Base-by-base conservation (phyloP, 495 filamentous ascomycete species). In the Xylaria bambusicola region DNA sequence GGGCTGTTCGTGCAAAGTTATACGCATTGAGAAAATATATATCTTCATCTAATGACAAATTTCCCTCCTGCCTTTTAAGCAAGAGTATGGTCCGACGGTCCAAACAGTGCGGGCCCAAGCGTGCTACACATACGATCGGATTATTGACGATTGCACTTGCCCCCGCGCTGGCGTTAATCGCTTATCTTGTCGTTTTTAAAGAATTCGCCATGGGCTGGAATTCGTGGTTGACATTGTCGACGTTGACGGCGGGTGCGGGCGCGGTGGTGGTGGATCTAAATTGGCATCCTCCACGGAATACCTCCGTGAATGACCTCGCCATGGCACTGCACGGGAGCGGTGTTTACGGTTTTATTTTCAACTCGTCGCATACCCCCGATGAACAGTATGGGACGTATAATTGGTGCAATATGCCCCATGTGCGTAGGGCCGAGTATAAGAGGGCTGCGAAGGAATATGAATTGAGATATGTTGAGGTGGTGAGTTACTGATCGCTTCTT, bases 351-450 rank as follows among this genome's bases (percentile, higher is more conserved):
- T 89, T 87, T 64, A 75, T 88, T 24, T 91, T 82, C 72, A 82
- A 87, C 63, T 75, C 74, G 46, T 88, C 85, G 9, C 56, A 66
- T 21, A 75, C 76, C 1, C 78, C 83, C 0, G 68, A 68, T 18
- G 68, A 67, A 13, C 56, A 74, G 31, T 85, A 84, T 64, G 81
- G 84, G 13, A 72, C 71, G 21, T 89, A 89, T 71, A 86, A 89
- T 65, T 91, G 83, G 80, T 90, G 88, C 68, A 88, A 90, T 62
- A 90, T 89, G 87, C 88, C 88, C 12, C 88, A 90, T 71, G 83
- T 87, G n/a, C 76, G 85, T 12, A 62, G 52, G 44, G 63, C 64
- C 3, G 83, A 86, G 60, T 91, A 90, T 63, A 66, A 75, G 18
- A 74, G 68, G 41, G 75, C 80, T 42, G 36, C 67, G 20, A 55